Conservation (phyloP, 78 protist genomes). For the Ministeria vibrans region DNA sequence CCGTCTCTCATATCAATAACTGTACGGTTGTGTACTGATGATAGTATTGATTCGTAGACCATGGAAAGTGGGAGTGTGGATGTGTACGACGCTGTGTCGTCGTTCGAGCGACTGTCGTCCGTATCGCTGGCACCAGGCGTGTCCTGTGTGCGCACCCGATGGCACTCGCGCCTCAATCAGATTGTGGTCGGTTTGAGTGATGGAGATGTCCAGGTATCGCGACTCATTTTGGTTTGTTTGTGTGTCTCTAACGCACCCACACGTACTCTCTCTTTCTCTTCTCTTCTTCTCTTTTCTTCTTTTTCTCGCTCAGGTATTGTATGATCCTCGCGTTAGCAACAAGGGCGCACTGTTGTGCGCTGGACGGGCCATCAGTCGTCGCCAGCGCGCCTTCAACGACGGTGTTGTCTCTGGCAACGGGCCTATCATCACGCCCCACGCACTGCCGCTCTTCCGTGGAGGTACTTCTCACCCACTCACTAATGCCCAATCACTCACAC, state of each 20-base stretch:
- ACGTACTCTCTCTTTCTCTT: background rate
- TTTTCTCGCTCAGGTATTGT: background rate
- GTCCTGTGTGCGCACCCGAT: constrained; percentile 15
- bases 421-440: constrained; percentile 53
- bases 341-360: constrained; percentile 24
- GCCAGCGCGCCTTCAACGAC: constrained; percentile 15
- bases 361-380: constrained; percentile 11
- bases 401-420: background rate
- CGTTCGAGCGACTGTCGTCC: too few relatives aligned
- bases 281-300: background rate
- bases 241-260: constrained; percentile 36
- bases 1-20: too few relatives aligned
- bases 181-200: constrained; percentile 52
- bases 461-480: too few relatives aligned
- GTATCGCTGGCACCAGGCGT: too few relatives aligned
- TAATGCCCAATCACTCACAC: too few relatives aligned
- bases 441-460: constrained; percentile 16
- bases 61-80: too few relatives aligned
- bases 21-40: too few relatives aligned
- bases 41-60: too few relatives aligned
- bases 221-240: constrained; percentile 17
- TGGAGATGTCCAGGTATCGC: constrained; percentile 28
- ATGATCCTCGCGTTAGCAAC: background rate
- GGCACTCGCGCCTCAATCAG: constrained; percentile 69
- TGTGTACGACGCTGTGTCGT: too few relatives aligned